Base-by-base conservation (phyloP, 2,329 filamentous ascomycete genomes). In the Fusarium odoratissimum region DNA sequence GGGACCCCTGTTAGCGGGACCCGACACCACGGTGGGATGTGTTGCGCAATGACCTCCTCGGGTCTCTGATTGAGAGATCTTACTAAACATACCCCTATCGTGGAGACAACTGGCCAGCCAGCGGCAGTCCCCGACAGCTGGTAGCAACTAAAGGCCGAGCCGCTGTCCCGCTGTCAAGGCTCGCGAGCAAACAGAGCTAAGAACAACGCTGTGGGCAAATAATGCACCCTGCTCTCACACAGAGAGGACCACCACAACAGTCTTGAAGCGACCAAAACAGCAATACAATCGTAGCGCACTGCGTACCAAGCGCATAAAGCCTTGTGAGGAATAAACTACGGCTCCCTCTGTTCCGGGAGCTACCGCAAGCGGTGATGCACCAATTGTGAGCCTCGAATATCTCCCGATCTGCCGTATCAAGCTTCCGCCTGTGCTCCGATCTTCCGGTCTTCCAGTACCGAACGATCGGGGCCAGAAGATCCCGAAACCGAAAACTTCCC, bases 1-100 rank as follows among this genome's bases (percentile, higher is more conserved):
- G 62, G 65, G 48, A 12, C 37, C 62, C 66, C 52, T 68, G 71
- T 65, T 49, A 61, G 45, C 55, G 48, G 48, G 60, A 69, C 75
- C 75, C 75, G 75, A 73, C 67, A 61, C 68, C 49, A 54, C 51
- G 75, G 75, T 64, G 74, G 70, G 49, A 64, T 57, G 55, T 33
- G 38, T 51, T 54, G 65, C 44, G 75, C 75, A 74, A 57, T 75
- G 75, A 66, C 67, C 72, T 45, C 49, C 51, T 33, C 8, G 9
- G 19, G 59, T 41, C 49, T 35, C 19, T 11, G 11, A 35, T 17
- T 38, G 21, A 51, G 17, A 48, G 33, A 19, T 13, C 11, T 21
- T 16, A 40, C 38, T 56, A 57, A 3, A 23, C 25, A 25, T 21
- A 69, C 66, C 13, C 64, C 64, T n/a, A 16, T 41, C 33, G 41